phyloP scores from a whole-genome alignment of 352 stramenopile species.

The Phytophthora ohioensis region DNA sequence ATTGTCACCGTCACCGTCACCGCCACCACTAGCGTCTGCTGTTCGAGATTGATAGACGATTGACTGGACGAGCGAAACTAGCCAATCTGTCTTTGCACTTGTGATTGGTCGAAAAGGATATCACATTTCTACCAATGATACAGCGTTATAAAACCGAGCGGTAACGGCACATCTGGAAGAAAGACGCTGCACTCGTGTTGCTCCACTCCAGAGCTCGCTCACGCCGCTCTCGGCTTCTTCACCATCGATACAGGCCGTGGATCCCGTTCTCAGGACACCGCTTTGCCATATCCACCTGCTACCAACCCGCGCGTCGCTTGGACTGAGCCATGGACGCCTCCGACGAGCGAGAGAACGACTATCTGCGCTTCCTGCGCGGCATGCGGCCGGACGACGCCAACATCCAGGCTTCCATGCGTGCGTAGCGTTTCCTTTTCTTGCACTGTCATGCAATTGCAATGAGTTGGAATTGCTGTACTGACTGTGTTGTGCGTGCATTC shows the following conservation, averaged over 20 bases:
- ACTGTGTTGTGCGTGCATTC: conserved; percentile 4
- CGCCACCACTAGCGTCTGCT: conserved; percentile 12
- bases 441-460: not conserved
- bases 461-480: not conserved
- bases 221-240: not conserved
- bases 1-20: conserved; percentile 35
- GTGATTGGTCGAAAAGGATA: conserved; percentile 4
- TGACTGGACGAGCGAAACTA: conserved; percentile 24
- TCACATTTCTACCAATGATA: conserved; percentile 8
- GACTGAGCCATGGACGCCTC: conserved; percentile 41
- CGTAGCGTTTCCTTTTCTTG: conserved; percentile 21
- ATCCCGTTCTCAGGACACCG: not conserved
- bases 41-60: conserved; percentile 25
- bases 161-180: conserved; percentile 12
- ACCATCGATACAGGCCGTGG: conserved; percentile 2
- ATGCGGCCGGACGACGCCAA: conserved; percentile 68
- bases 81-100: too few relatives aligned
- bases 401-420: conserved; percentile 53
- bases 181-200: conserved; percentile 1
- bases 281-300: not conserved
- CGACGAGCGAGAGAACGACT: conserved; percentile 71
- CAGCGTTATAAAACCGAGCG: not conserved
- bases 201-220: not conserved
- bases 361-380: conserved; percentile 80
- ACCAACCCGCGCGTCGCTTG: not conserved